Base-by-base conservation (phyloP, 1,284 basidiomycete species). In the Pseudozyma thailandica region DNA sequence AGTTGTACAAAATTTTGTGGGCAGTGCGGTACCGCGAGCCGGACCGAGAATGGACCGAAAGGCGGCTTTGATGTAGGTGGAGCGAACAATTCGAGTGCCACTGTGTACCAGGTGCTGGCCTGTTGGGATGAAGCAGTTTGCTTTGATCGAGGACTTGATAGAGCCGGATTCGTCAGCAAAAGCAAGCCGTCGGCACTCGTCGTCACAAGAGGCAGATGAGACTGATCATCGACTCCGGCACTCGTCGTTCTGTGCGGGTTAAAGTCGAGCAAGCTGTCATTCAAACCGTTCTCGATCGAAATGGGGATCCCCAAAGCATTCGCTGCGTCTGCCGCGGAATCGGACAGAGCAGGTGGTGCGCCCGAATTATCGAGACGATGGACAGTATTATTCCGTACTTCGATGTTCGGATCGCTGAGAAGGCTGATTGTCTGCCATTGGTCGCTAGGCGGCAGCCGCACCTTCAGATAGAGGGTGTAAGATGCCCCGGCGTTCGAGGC, bases 1-100 rank as follows among this genome's bases (percentile, higher is more conserved):
- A 72, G 62, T 15, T 48, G 65, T 49, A 72, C 26, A 39, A 46
- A 70, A 23, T 72, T 72, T 53, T 69, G 69, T 16, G 69, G 26
- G 27, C 70, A 72, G 45, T 52, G 51, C 0, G 70, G 70, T 7
- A 61, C 50, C 0, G 60, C 45, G 1, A 72, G 49, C 15, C 53
- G 44, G 28, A 72, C 59, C 2, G 58, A 54, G 28, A 35, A 63
- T 0, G 66, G 66, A 0, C 50, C 43, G 2, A 47, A 10, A 6
- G 66, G 66, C 15, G 66, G 66, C n/a, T 20, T 50, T 1, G 59
- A 55, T 18, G 41, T 18, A 4, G 55, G 51, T 1, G n/a, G 26
- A 3, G 30, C 54, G 6, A 26, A 23, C 10, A 70, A 39, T 10
- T 63, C 48, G 4, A 70, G 52, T 23, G 66, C 59, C 16, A 70